Evolutionary conservation across 2,329 filamentous ascomycete genomes (phyloP), one percentile per base, ranked within the genome.

Genomic region (Cordyceps cicadae): DNA sequence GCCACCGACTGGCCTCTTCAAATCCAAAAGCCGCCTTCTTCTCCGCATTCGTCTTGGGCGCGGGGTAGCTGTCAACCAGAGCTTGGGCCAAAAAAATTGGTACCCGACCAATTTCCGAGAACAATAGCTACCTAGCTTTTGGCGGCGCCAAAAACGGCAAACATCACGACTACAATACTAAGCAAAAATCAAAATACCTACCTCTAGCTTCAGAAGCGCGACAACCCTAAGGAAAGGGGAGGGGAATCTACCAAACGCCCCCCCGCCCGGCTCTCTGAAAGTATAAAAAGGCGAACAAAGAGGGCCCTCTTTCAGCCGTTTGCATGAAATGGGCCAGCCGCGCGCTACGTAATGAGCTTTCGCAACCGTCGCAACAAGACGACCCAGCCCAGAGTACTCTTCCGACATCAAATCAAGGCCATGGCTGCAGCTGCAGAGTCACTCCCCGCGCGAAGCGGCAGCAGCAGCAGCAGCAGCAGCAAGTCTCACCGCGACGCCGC

Each of bases 61-160:
- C 15, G n/a, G 26, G 8, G 21, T 56, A 45, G 53, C 59, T 43
- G 49, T 45, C 32, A 37, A 37, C 37, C 45, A 51, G 3, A 3
- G 21, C 29, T 55, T 56, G 45, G 46, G 53, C 50, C 45, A 37
- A 41, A 37, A 41, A 63, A 63, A 60, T 60, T 59, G 59, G 57
- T 65, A 66, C 50, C 65, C 65, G 65, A 65, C 59, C 32, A 66
- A 65, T 63, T 64, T 19, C 65, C 65, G 65, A 65, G 57, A 52
- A 61, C 62, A 65, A 66, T 61, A 63, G 64, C 43, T 51, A 57
- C 48, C 32, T 24, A 24, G 24, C 24, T 24, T 21, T 26, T 26
- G 48, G 11, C 14, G 37, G 17, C 50, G 41, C 58, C 41, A 51
- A 37, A 37, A 37, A 21, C 19, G 12, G 17, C 39, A 60, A 45